Base-by-base conservation (phyloP, 2,329 filamentous ascomycete species). In the Calonectria montana region DNA sequence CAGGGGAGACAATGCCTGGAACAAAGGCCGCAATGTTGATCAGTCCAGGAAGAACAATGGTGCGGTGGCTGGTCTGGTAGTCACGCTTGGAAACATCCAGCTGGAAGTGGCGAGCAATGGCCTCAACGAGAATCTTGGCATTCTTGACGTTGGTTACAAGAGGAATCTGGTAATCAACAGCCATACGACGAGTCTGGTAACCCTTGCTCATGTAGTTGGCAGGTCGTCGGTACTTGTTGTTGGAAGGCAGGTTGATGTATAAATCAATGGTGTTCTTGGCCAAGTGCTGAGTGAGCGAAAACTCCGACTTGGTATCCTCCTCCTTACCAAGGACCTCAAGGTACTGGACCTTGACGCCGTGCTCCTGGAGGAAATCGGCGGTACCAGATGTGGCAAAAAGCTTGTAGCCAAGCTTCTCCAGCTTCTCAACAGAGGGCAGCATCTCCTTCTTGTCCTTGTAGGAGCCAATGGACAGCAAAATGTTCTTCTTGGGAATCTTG, bases 131-230 rank as follows among this genome's bases (percentile, higher is more conserved):
- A 71, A 99, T 94, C 89, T 98, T 99, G 71, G 97, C 97, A 82
- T 98, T 98, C 90, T 99, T 99, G 84, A 99, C 97, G 80, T 99
- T 99, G 67, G 97, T 99, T 21, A 99, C 96, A 72, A 99, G 88
- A 70, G 97, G 97, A 67, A 97, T 97, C 86, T 98, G 96, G 86
- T 98, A 91, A 85, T 98, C 97, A 48, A 99, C 97, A 41, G 97
- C 97, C 96, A 99, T 98, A 84, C 97, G 93, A 83, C 97, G 92
- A 68, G 97, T 98, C 81, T 94, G 93, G 86, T 99, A 99, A 72
- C 97, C 97, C 87, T 97, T 97, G 85, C 94, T 97, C 93, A 99
- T 97, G 86, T 98, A 99, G 88, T 95, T 99, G 79, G 97, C 97
- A 37, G 97, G 97, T 77, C 97, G 92, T 79, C 97, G 92, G 89